A percentile compares a stretch with the other conserved stretches of the same genome.
phyloP scores from a whole-genome alignment of 2,329 filamentous ascomycete species.

The Cladosporium austrohemisphaericum region DNA sequence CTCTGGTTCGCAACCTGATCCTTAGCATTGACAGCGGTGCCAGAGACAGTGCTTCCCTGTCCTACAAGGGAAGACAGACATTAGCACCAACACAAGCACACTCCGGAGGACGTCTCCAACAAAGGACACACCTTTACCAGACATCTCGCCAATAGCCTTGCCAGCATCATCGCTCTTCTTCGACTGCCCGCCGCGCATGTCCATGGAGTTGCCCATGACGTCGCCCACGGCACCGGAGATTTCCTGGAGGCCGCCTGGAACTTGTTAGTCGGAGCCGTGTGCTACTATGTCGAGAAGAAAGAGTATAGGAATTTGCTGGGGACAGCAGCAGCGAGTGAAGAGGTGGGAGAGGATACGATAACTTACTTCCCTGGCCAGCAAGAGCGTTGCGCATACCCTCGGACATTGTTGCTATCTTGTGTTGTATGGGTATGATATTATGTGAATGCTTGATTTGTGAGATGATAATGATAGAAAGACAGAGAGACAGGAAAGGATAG shows the following conservation, averaged over 20 bases:
- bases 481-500: too few relatives aligned
- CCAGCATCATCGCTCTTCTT: slow-evolving; percentile 30
- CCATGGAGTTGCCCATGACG: slow-evolving; percentile 21
- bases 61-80: not conserved
- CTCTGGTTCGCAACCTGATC: slow-evolving; percentile 29
- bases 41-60: slow-evolving; percentile 24
- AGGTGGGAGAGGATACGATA: not conserved
- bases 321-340: not conserved
- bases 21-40: slow-evolving; percentile 24
- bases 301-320: not conserved
- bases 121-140: slow-evolving; percentile 19
- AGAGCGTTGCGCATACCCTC: slow-evolving; percentile 30
- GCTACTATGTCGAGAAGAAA: not conserved
- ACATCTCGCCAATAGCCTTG: slow-evolving; percentile 24
- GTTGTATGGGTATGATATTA: too few relatives aligned
- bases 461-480: too few relatives aligned
- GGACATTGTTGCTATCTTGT: slow-evolving; percentile 21
- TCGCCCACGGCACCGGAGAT: slow-evolving; percentile 26
- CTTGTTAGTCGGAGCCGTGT: not conserved
- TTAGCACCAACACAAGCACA: too few relatives aligned
- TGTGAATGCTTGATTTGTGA: too few relatives aligned
- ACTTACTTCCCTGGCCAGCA: slow-evolving; percentile 28
- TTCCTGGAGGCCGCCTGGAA: slow-evolving; percentile 27
- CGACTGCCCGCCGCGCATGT: slow-evolving; percentile 25
- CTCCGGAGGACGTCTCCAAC: too few relatives aligned